These are phyloP conservation scores for Diplodia intermedia DNA, from an alignment of 2,329 filamentous ascomycete genomes.

Conservation along the genomic window DNA sequence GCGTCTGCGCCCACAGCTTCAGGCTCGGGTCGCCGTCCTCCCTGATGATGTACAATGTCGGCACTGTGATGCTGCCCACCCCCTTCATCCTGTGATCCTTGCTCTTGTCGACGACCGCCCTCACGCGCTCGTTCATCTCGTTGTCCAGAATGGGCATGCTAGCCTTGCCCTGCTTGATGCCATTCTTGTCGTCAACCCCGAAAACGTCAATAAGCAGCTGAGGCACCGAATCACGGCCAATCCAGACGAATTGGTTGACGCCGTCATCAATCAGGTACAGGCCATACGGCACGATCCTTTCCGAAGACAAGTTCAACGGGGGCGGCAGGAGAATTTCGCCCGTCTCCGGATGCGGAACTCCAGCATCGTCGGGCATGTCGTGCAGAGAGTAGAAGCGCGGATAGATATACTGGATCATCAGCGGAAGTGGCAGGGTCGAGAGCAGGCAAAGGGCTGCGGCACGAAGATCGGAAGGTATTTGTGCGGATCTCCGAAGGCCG, in stretches of 20 bases:
- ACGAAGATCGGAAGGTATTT: conserved; percentile 91
- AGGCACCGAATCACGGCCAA: conserved; percentile 89
- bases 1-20: conserved; percentile 94
- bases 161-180: conserved; percentile 90
- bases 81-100: conserved; percentile 84
- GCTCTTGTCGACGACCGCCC: conserved; percentile 90
- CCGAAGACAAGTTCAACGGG: conserved; percentile 83
- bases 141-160: conserved; percentile 86
- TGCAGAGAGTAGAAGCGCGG: conserved; percentile 74
- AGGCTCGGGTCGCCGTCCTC: conserved; percentile 96
- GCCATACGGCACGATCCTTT: conserved; percentile 85
- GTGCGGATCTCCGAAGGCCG: conserved; percentile 87
- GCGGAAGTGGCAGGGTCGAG: conserved; percentile 89
- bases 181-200: conserved; percentile 79
- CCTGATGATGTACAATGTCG: conserved; percentile 89
- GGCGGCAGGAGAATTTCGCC: conserved; percentile 90
- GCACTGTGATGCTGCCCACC: conserved; percentile 90
- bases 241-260: conserved; percentile 97
- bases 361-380: conserved; percentile 95
- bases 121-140: conserved; percentile 94
- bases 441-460: conserved; percentile 91
- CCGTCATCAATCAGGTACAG: conserved; percentile 97
- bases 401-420: conserved; percentile 89
- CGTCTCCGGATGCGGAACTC: conserved; percentile 81
- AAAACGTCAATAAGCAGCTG: conserved; percentile 91